phyloP scores from a whole-genome alignment of 768 basidiomycete species.

The Clavaria fumosa region DNA sequence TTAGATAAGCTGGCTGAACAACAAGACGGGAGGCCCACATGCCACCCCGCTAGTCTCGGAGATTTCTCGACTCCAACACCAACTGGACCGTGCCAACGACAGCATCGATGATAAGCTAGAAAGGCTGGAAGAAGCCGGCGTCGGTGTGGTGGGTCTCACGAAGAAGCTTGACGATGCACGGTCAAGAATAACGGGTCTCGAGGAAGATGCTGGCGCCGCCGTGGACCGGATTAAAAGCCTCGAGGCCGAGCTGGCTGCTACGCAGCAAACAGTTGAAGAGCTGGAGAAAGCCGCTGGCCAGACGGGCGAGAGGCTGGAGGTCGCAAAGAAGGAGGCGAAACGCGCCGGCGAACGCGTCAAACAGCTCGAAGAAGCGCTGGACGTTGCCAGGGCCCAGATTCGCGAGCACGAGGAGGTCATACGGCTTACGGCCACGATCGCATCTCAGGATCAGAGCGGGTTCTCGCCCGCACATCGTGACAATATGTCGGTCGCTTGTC shows the following conservation, averaged over 20 bases:
- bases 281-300: constrained; percentile 32
- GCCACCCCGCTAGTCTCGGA: constrained; percentile 53
- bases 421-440: too few species aligned
- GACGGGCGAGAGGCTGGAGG: constrained; percentile 35
- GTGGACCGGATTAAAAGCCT: constrained; percentile 37
- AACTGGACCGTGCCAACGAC: constrained; percentile 68
- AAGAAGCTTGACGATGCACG: constrained; percentile 61
- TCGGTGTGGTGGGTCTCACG: constrained; percentile 57
- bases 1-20: constrained; percentile 64
- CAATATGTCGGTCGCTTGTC: constrained; percentile 49
- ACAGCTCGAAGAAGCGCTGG: constrained; percentile 65
- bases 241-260: constrained; percentile 36
- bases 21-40: constrained; percentile 38
- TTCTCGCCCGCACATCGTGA: constrained; percentile 72
- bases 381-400: constrained; percentile 62
- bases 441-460: too few species aligned
- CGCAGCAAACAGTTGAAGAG: constrained; percentile 29
- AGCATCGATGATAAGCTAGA: constrained; percentile 83
- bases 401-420: constrained; percentile 33
- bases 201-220: constrained; percentile 50
- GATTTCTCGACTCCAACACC: constrained; percentile 54
- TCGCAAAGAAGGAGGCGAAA: constrained; percentile 32
- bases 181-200: constrained; percentile 34
- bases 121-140: constrained; percentile 66
- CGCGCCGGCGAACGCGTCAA: constrained; percentile 38